These are phyloP conservation scores for Fusarium foetens DNA, from an alignment of 2,329 filamentous ascomycete species.

Conservation along the genomic window DNA sequence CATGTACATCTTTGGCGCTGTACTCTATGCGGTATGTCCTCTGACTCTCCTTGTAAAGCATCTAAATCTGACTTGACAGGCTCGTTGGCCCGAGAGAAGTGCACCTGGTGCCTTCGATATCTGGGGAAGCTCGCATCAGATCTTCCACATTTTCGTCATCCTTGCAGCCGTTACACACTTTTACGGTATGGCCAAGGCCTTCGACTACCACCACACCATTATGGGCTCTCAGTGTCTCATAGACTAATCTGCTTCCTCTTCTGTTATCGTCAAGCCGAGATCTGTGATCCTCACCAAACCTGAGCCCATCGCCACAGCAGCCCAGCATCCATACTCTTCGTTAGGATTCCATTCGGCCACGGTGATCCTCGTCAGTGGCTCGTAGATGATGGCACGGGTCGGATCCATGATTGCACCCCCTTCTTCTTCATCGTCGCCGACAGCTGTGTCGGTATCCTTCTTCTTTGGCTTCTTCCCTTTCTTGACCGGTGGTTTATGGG, in stretches of 20 bases:
- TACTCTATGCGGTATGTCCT: constrained; percentile 79
- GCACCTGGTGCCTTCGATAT: constrained; percentile 86
- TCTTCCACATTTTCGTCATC: constrained; percentile 92
- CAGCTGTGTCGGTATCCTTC: constrained; percentile 48
- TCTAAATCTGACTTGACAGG: constrained; percentile 53
- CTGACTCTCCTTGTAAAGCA: background rate
- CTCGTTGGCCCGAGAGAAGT: constrained; percentile 83
- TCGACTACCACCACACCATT: constrained; percentile 81
- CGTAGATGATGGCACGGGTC: constrained; percentile 63
- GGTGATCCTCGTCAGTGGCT: constrained; percentile 71
- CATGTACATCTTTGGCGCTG: constrained; percentile 87
- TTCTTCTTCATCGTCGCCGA: constrained; percentile 50
- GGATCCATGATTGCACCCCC: constrained; percentile 49
- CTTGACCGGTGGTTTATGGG: constrained; percentile 52
- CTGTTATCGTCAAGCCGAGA: constrained; percentile 60
- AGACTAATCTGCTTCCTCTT: constrained; percentile 31
- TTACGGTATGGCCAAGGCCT: constrained; percentile 82
- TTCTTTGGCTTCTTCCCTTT: constrained; percentile 52
- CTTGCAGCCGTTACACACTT: constrained; percentile 85
- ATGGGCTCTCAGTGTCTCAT: constrained; percentile 62
- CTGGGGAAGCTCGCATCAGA: constrained; percentile 92
- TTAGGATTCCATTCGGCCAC: constrained; percentile 76
- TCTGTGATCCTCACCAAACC: constrained; percentile 75
- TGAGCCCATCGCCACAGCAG: constrained; percentile 72
- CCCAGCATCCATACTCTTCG: constrained; percentile 71